phyloP scores from a whole-genome alignment of 768 basidiomycete genomes.

The Tephrocybe sp. region DNA sequence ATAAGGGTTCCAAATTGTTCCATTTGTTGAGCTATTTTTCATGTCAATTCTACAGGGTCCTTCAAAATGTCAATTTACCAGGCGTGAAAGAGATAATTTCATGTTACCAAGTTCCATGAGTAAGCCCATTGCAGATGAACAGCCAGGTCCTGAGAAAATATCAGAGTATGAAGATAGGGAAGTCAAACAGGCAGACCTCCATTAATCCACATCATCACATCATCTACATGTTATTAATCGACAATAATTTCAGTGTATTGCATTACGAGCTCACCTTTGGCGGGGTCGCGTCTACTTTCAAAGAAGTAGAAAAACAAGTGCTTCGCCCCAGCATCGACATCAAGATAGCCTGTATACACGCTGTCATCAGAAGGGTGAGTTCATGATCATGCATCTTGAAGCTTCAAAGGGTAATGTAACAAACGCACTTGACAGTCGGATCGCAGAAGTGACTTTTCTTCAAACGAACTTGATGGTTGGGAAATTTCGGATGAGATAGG shows the following conservation, averaged over 20 bases:
- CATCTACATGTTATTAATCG: conserved; percentile 36
- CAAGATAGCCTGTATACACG: conserved; percentile 40
- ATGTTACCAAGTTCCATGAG: conserved; percentile 72
- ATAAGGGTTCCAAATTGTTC: conserved; percentile 63
- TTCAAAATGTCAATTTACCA: conserved; percentile 4
- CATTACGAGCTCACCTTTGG: conserved; percentile 37
- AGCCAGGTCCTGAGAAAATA: conserved; percentile 48
- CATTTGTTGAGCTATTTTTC: conserved; percentile 51
- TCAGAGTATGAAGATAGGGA: neutral
- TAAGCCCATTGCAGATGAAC: conserved; percentile 56
- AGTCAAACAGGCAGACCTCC: conserved; percentile 42
- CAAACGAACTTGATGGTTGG: conserved; percentile 53
- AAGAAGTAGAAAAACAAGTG: conserved; percentile 79
- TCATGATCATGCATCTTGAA: too few relatives aligned
- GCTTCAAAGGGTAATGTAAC: too few relatives aligned
- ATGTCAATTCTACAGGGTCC: conserved; percentile 55
- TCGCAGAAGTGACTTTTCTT: conserved; percentile 66
- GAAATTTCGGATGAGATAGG: conserved; percentile 50
- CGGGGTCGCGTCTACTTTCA: conserved; percentile 61
- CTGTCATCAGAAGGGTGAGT: conserved; percentile 16
- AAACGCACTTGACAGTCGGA: conserved; percentile 56
- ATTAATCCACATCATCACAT: conserved; percentile 73
- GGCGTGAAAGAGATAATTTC: neutral
- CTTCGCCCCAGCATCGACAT: conserved; percentile 51
- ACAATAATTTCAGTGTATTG: neutral